Evolutionary conservation across 1,284 basidiomycete genomes (phyloP).

Genomic region (Naganishia cerealis): DNA sequence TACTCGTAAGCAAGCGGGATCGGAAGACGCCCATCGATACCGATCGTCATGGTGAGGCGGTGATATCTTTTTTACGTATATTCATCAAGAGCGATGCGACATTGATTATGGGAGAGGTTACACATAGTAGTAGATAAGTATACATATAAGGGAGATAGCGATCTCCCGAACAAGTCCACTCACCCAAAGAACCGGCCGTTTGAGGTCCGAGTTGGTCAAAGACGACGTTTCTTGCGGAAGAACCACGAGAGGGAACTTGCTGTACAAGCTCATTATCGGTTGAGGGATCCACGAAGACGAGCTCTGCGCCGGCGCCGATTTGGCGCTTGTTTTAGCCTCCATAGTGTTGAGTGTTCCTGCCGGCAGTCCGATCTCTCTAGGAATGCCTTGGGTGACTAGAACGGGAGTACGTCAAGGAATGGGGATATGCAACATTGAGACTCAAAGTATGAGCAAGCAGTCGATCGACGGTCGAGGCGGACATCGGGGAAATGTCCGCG

Average conservation of each 20-base stretch:
- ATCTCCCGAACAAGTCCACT: conserved; percentile 1
- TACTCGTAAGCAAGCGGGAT: conserved; percentile 35
- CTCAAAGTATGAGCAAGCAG: too few species aligned
- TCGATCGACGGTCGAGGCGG: too few species aligned
- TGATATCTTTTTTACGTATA: conserved; percentile 1
- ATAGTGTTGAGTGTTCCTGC: too few species aligned
- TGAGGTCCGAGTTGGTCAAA: background rate
- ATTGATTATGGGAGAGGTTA: conserved; percentile 34
- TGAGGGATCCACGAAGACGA: conserved; percentile 32
- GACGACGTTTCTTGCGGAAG: conserved; percentile 43
- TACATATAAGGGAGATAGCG: background rate
- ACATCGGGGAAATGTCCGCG: too few species aligned
- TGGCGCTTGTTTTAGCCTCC: background rate
- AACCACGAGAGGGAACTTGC: conserved; percentile 49
- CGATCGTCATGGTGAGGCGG: conserved; percentile 17
- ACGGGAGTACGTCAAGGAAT: too few species aligned
- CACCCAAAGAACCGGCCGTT: conserved; percentile 39
- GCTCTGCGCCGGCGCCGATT: background rate
- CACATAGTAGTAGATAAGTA: background rate
- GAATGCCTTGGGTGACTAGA: too few species aligned
- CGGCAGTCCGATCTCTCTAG: too few species aligned
- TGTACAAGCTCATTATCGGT: conserved; percentile 41
- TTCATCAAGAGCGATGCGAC: background rate
- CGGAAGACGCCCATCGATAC: conserved; percentile 33
- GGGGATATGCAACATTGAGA: too few species aligned